Conservation (phyloP, 805 yeast genomes). For the Candida maltosa region DNA sequence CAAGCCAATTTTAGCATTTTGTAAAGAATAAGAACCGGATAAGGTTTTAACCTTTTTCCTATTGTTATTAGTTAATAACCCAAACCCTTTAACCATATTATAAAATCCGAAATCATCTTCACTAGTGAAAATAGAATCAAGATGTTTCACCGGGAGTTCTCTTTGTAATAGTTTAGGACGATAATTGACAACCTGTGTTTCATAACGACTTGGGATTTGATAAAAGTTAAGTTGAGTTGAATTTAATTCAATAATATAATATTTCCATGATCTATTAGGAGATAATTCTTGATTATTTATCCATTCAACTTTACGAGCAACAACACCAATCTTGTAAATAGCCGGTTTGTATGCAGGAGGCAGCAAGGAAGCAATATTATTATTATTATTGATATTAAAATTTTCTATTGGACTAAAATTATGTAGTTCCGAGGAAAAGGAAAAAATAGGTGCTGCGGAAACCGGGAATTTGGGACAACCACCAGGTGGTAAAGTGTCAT, state of each 20-base stretch:
- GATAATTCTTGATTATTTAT: slow-evolving; percentile 73
- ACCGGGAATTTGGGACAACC: slow-evolving; percentile 42
- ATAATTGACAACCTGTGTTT: slow-evolving; percentile 21
- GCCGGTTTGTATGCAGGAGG: slow-evolving; percentile 71
- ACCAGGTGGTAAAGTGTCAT: slow-evolving; percentile 38
- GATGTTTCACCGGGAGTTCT: slow-evolving; percentile 5
- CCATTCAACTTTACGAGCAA: slow-evolving; percentile 72
- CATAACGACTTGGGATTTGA: slow-evolving; percentile 30
- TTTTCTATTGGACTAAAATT: no score
- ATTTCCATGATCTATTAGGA: slow-evolving; percentile 66
- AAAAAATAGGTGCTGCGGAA: neutral
- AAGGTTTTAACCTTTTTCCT: slow-evolving; percentile 24
- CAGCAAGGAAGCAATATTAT: slow-evolving; percentile 28
- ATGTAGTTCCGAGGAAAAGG: no score
- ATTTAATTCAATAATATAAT: slow-evolving; percentile 68
- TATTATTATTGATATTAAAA: neutral
- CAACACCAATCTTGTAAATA: slow-evolving; percentile 53
- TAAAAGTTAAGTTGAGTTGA: slow-evolving; percentile 83
- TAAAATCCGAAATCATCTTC: slow-evolving; percentile 26
- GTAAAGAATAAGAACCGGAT: slow-evolving; percentile 71
- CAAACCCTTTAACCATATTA: slow-evolving; percentile 20
- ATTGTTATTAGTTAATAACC: slow-evolving; percentile 10
- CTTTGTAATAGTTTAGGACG: slow-evolving; percentile 9
- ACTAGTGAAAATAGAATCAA: slow-evolving; percentile 20
- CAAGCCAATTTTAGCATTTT: slow-evolving; percentile 78